Evolutionary conservation across 2,329 filamentous ascomycete genomes (phyloP), one percentile per base, ranked within the genome.

Genomic region (Celoporthe dispersa): DNA sequence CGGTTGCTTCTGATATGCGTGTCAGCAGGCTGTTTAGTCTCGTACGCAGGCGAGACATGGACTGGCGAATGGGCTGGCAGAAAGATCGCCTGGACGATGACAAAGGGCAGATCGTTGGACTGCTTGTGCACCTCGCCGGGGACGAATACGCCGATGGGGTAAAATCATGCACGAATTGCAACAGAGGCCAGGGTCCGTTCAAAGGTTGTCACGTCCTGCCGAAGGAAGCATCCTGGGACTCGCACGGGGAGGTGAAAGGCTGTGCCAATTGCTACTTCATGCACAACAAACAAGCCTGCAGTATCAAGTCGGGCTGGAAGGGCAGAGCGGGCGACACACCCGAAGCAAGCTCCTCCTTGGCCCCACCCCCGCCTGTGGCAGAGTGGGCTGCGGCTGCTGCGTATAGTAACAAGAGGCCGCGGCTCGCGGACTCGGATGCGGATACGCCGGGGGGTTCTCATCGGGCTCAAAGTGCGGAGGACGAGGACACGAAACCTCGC

Each of bases 231-330:
- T 28, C 68, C 1, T 65, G 33, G 33, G 68, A 72, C 9, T 64
- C 35, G 12, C 60, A 62, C 28, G 25, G 28, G 1, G 33, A 41
- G 28, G 60, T 69, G 22, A 28, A 14, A 22, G 53, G 62, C 31
- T 72, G 70, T 48, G 70, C 70, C 8, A 72, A 72, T 33, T 72
- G 70, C 48, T 44, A 65, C 1, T 72, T 70, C 57, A 68, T 4
- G 19, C 70, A 70, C 31, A 63, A 35, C 16, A 71, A 11, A 37
- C 16, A 35, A 3, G 1, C 48, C 9, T 72, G 70, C 62, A 72
- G 70, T 37, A 55, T 68, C 48, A 70, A 72, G 28, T 57, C 51
- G 31, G 19, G 65, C 62, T 70, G 70, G 70, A 59, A 55, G 44
- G 2, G 19, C 25, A 51, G 68, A 11, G 35, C 55, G 57, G 35